Evolutionary conservation across 257 asterid genomes (phyloP), one percentile per base, ranked within the genome.

Genomic region (Ocimum tenuiflorum): DNA sequence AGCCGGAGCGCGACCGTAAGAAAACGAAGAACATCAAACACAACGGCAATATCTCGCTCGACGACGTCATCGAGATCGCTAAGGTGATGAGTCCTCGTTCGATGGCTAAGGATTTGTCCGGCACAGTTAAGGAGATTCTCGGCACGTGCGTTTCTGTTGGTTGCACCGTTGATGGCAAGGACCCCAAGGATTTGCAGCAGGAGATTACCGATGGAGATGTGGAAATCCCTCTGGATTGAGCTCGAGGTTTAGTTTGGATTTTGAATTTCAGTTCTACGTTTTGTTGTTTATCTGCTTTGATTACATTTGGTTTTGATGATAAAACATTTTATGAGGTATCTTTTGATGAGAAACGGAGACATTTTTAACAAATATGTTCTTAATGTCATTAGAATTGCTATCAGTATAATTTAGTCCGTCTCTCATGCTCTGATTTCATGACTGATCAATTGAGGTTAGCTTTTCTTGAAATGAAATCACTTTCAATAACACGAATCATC

Each of bases 181-280:
- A 84, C 59, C 90, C 91, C 1, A 84, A 84, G 80, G 91, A 79
- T 63, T 75, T 84, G 81, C 91, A 84, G 78, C 79, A 77, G 80
- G 91, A 81, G 86, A 71, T 84, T 15, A 6, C 66, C 48, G 87
- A 79, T 66, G 91, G 91, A 7, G 91, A 84, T 19, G 84, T 84
- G 6, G 91, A 84, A 23, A 51, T 84, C 59, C 87, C 87, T 1
- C 75, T 22, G 24, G 86, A 84, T 45, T 84, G 73, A 79, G 46
- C 53, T 51, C 35, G 39, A 60, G 73, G 69, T 62, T 60, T 42
- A 39, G 71, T 38, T 39, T 48, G 54, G 68, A 18, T 14, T 19
- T 36, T 56, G 3, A 13, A 24, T 29, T 67, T 56, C 67, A 15
- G 12, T 45, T 53, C 19, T 56, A 46, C 14, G 27, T 49, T 66